A percentile compares a stretch with the other conserved stretches of the same genome.
phyloP scores from a whole-genome alignment of 1,284 basidiomycete species.

The Naganishia sp. region DNA sequence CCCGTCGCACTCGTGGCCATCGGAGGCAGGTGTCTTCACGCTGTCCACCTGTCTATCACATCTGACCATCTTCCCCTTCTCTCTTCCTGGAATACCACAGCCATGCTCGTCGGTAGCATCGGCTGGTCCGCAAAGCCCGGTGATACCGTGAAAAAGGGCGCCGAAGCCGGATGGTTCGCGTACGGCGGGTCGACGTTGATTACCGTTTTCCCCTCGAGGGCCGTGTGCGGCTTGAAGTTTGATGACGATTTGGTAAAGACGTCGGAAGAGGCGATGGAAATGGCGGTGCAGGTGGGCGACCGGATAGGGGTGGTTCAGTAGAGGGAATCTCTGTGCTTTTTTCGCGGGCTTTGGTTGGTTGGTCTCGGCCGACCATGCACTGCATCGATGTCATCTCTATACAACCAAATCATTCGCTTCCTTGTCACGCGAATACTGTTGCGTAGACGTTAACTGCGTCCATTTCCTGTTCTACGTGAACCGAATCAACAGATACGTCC shows the following conservation, averaged over 20 bases:
- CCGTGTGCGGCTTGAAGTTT: constrained; percentile 59
- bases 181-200: constrained; percentile 61
- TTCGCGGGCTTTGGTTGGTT: neutral
- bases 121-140: constrained; percentile 53
- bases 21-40: constrained; percentile 42
- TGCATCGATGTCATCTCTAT: neutral
- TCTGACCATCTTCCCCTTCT: constrained; percentile 22
- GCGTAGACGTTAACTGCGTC: constrained; percentile 42
- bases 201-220: constrained; percentile 60
- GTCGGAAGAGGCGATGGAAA: constrained; percentile 66
- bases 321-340: neutral
- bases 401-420: constrained; percentile 5
- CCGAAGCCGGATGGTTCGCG: constrained; percentile 59
- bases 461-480: constrained; percentile 41
- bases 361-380: neutral
- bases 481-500: constrained; percentile 55
- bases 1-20: constrained; percentile 51
- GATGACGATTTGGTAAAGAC: constrained; percentile 68
- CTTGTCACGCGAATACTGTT: constrained; percentile 3
- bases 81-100: constrained; percentile 41
- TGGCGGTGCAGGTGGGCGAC: constrained; percentile 66
- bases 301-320: constrained; percentile 42
- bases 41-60: constrained; percentile 32
- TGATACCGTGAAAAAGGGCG: constrained; percentile 54
- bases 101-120: constrained; percentile 60